Evolutionary conservation across 495 filamentous ascomycete species (phyloP), one percentile per base, ranked within the genome.

Genomic region (Aspergillus sparsus): DNA sequence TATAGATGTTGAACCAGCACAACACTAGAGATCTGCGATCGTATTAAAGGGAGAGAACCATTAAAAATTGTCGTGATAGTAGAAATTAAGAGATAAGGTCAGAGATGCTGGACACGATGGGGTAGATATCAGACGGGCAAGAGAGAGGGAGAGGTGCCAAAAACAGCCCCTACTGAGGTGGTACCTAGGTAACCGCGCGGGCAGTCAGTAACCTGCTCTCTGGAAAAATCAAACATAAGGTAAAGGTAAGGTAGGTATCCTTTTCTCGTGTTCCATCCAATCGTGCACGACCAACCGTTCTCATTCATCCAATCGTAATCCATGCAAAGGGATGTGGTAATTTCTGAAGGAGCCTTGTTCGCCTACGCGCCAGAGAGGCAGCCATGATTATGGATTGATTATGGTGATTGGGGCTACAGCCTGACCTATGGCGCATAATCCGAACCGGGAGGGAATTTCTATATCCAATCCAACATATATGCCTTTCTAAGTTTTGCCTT

Each of bases 351-450:
- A 32, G 49, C 35, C 58, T 60, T 13, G 58, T 44, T 60, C 49
- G 16, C 42, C 50, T 60, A 54, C 50, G 51, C 58, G 58, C 58
- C 58, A 39, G 42, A 27, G 9, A 37, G 34, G 50, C 58, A 60
- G 50, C 58, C 58, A 49, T 49, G 31, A 37, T 35, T 31, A 31
- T 7, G 2, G 5, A 18, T 33, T 47, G 16, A 47, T 47, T 9
- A 47, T 47, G 1, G 6, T 47, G 6, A 47, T 21, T n/a, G 12
- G 15, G n/a, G 16, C 15, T 6, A 16, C 44, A 47, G 5, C 15
- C 27, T 47, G 15, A 10, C 44, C 44, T 47, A 9, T 47, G 15
- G 44, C 44, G 44, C 44, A 7, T 16, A 18, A 7, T 7, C 11
- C 27, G 15, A 18, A 47, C 44, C 16, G 6, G 44, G 9, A 16